A percentile compares a stretch with the other conserved stretches of the same genome.
Evolutionary conservation across 768 basidiomycete genomes (phyloP).

Genomic region (Heimioporus sp.): DNA sequence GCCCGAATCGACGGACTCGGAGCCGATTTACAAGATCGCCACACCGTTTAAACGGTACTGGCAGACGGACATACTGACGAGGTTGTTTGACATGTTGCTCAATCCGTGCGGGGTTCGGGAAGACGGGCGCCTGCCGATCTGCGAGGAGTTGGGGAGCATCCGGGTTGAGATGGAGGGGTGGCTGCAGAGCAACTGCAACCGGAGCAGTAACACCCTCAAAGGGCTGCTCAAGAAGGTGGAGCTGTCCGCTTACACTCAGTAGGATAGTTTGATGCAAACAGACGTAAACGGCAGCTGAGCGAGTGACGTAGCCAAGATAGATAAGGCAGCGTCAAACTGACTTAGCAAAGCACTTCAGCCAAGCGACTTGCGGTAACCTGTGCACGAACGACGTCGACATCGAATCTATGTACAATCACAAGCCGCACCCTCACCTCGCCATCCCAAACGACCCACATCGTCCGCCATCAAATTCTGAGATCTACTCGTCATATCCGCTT

Average conservation of each 20-base stretch:
- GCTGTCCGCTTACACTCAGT: slow-evolving; percentile 39
- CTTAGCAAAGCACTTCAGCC: background rate
- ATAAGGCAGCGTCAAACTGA: slow-evolving; percentile 9
- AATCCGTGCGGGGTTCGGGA: slow-evolving; percentile 68
- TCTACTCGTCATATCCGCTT: slow-evolving; percentile 31
- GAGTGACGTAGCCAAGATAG: slow-evolving; percentile 11
- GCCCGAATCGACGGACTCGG: slow-evolving; percentile 30
- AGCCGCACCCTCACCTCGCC: slow-evolving; percentile 34
- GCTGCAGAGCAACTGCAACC: slow-evolving; percentile 84
- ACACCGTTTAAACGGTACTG: slow-evolving; percentile 92
- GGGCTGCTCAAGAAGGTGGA: slow-evolving; percentile 83
- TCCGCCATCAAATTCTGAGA: slow-evolving; percentile 28
- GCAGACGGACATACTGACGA: slow-evolving; percentile 85
- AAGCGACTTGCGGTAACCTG: background rate
- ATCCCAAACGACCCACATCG: slow-evolving; percentile 38
- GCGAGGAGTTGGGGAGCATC: slow-evolving; percentile 59
- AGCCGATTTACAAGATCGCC: slow-evolving; percentile 56
- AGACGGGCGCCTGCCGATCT: slow-evolving; percentile 67
- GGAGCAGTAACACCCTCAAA: slow-evolving; percentile 77
- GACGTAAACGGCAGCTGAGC: too few species aligned
- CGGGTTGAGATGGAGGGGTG: slow-evolving; percentile 84
- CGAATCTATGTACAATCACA: slow-evolving; percentile 27
- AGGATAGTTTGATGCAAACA: too few species aligned
- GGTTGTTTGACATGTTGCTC: slow-evolving; percentile 80
- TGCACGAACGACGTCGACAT: background rate